These are phyloP conservation scores for Cryptococcus floricola DNA, from an alignment of 1,284 basidiomycete species.

Conservation along the genomic window DNA sequence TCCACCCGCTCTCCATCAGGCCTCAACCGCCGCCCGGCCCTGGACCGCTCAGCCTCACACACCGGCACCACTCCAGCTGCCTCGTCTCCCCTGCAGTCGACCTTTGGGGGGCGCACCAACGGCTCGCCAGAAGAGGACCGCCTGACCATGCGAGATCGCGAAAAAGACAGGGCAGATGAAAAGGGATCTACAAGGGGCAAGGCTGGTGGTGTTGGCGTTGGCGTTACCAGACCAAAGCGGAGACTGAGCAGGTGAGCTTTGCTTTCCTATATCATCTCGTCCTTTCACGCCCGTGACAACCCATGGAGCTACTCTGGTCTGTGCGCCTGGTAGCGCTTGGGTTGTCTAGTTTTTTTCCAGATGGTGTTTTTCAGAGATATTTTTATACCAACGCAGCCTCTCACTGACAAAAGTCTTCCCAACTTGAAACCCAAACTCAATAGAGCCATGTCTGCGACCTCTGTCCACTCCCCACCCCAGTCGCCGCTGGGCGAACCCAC, in stretches of 20 bases:
- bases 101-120: slow-evolving; percentile 9
- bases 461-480: slow-evolving; percentile 28
- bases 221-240: slow-evolving; percentile 41
- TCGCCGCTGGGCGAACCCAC: slow-evolving; percentile 15
- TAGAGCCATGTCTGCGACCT: slow-evolving; percentile 26
- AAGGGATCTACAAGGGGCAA: slow-evolving; percentile 24
- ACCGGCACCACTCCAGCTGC: background rate
- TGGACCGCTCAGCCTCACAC: slow-evolving; percentile 13
- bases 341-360: background rate
- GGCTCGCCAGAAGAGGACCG: slow-evolving; percentile 21
- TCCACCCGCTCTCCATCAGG: background rate
- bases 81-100: slow-evolving; percentile 5
- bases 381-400: background rate
- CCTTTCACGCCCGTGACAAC: background rate
- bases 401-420: slow-evolving; percentile 33
- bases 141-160: slow-evolving; percentile 29
- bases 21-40: slow-evolving; percentile 6
- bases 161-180: slow-evolving; percentile 17
- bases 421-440: slow-evolving; percentile 16
- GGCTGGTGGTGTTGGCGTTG: slow-evolving; percentile 31
- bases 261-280: background rate
- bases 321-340: background rate
- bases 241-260: slow-evolving; percentile 42
- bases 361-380: background rate
- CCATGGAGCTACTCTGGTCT: background rate